A percentile compares a stretch with the other conserved stretches of the same genome.
These are phyloP conservation scores for Dactylellina drechsleri DNA, from an alignment of 2,329 filamentous ascomycete species.

Conservation along the genomic window DNA sequence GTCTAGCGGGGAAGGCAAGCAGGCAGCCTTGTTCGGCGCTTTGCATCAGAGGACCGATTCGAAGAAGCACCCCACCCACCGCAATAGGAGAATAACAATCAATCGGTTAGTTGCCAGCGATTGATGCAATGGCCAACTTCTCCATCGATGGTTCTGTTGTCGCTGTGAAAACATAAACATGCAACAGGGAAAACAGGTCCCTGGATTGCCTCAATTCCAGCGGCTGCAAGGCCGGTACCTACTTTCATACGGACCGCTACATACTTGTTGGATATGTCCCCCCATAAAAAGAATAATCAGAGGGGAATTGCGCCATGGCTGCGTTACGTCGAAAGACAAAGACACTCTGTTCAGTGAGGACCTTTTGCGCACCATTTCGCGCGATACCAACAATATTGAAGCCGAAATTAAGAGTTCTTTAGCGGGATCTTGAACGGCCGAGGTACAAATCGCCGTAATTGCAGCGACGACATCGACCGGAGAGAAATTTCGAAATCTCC, in stretches of 20 bases:
- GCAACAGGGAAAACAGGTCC: slow-evolving; percentile 37
- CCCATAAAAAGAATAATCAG: slow-evolving; percentile 11
- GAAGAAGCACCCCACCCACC: too few relatives aligned
- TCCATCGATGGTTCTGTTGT: slow-evolving; percentile 1
- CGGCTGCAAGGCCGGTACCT: slow-evolving; percentile 19
- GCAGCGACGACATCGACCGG: slow-evolving; percentile 40
- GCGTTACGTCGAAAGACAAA: slow-evolving; percentile 38
- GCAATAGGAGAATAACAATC: slow-evolving; percentile 16
- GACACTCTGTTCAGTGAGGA: slow-evolving; percentile 11
- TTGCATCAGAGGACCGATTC: not conserved
- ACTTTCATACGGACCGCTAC: too few relatives aligned
- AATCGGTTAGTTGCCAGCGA: slow-evolving; percentile 28
- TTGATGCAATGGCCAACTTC: slow-evolving; percentile 25
- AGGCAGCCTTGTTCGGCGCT: slow-evolving; percentile 41
- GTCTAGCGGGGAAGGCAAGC: slow-evolving; percentile 38
- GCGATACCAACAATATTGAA: not conserved
- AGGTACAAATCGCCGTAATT: slow-evolving; percentile 43
- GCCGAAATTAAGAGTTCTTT: not conserved
- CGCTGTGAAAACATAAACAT: slow-evolving; percentile 20
- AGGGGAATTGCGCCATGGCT: slow-evolving; percentile 49
- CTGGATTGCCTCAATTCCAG: slow-evolving; percentile 50
- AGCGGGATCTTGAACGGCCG: slow-evolving; percentile 34
- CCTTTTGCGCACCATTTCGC: slow-evolving; percentile 6
- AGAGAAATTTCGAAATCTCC: slow-evolving; percentile 27
- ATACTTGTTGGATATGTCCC: not conserved